A percentile compares a stretch with the other conserved stretches of the same genome.
Conservation (phyloP, 495 filamentous ascomycete genomes). For the Podospora tetraspora region DNA sequence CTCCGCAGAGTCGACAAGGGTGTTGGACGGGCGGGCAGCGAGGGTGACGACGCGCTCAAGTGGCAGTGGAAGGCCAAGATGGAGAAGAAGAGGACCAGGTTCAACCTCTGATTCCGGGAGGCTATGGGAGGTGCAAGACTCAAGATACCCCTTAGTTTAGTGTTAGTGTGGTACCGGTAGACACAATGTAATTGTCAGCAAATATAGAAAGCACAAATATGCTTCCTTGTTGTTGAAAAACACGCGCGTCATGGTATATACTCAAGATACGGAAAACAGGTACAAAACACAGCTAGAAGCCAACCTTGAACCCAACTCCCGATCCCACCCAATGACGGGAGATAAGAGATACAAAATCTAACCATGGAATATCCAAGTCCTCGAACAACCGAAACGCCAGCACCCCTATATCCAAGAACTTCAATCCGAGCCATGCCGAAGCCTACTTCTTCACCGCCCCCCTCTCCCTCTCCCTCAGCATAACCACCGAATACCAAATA, state of each 20-base stretch:
- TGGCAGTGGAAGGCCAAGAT: slow-evolving; percentile 93
- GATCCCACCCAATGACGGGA: not conserved
- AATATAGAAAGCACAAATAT: not conserved
- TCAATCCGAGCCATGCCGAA: not conserved
- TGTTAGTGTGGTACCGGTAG: not conserved
- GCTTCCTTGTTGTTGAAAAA: not conserved
- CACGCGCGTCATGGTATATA: not conserved
- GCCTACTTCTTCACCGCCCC: slow-evolving; percentile 17
- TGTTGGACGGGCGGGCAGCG: slow-evolving; percentile 73
- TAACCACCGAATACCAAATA: slow-evolving; percentile 49
- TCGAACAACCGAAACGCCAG: not conserved
- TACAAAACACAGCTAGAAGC: not conserved
- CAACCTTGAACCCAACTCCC: not conserved
- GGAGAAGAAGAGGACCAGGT: slow-evolving; percentile 90
- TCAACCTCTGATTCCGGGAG: slow-evolving; percentile 60
- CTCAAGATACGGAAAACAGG: not conserved
- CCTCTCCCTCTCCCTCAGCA: slow-evolving; percentile 36
- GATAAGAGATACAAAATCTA: not conserved
- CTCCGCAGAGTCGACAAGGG: slow-evolving; percentile 87
- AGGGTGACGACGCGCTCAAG: slow-evolving; percentile 57
- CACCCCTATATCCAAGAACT: not conserved
- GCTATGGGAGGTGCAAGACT: not conserved
- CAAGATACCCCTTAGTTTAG: slow-evolving; percentile 11
- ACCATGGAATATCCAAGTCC: not conserved
- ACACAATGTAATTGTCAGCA: not conserved